phyloP scores from a whole-genome alignment of 169 alveolate genomes.

The Plasmodium vivax region DNA sequence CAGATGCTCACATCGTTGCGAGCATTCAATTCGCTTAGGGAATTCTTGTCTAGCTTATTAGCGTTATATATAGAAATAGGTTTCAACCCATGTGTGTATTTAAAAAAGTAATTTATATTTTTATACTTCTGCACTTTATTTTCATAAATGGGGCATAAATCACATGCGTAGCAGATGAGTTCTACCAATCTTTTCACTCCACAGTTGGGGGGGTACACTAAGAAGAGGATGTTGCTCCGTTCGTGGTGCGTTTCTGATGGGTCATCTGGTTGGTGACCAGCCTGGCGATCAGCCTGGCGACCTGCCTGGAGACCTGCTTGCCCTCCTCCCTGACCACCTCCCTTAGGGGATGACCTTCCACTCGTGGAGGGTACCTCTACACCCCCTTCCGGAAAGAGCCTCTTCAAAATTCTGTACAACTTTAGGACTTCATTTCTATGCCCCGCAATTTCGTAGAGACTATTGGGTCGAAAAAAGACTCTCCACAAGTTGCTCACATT shows the following conservation, averaged over 20 bases:
- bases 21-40: slow-evolving; percentile 13
- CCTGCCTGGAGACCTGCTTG: too few relatives aligned
- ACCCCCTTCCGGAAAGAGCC: background rate
- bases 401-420: slow-evolving; percentile 41
- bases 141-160: slow-evolving; percentile 54
- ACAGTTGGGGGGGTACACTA: slow-evolving; percentile 61
- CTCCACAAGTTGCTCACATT: slow-evolving; percentile 30
- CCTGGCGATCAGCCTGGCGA: too few relatives aligned
- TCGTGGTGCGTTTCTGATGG: background rate
- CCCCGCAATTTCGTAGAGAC: slow-evolving; percentile 59
- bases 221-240: slow-evolving; percentile 11
- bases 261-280: background rate
- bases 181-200: slow-evolving; percentile 50
- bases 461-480: slow-evolving; percentile 45
- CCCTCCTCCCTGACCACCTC: background rate
- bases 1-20: slow-evolving; percentile 50
- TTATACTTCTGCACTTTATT: slow-evolving; percentile 63
- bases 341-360: background rate
- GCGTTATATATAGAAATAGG: slow-evolving; percentile 69
- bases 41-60: slow-evolving; percentile 19
- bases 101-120: slow-evolving; percentile 55
- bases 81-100: slow-evolving; percentile 64
- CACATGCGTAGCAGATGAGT: slow-evolving; percentile 53
- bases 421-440: slow-evolving; percentile 48
- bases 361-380: background rate